Conservation (phyloP, 305 asterid genomes). For the Solanum hybrid region DNA sequence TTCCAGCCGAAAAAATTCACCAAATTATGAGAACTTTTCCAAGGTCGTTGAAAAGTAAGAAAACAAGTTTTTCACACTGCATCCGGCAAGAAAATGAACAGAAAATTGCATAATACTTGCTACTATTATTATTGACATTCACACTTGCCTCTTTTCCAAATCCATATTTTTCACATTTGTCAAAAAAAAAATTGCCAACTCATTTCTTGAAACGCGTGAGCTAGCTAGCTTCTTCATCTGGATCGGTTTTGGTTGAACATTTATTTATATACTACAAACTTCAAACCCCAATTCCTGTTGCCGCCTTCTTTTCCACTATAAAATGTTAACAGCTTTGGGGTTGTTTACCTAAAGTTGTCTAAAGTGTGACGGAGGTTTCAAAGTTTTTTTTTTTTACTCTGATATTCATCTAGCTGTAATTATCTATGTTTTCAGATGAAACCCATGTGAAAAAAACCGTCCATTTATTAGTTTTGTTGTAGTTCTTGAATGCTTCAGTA, state of each 20-base stretch:
- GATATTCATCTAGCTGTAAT: background rate
- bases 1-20: background rate
- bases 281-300: background rate
- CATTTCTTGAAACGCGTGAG: background rate
- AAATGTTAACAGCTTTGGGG: constrained; percentile 2
- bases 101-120: too few species aligned
- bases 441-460: constrained; percentile 6
- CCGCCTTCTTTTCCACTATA: background rate
- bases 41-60: background rate
- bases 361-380: constrained; percentile 26
- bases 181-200: background rate
- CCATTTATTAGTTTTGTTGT: background rate
- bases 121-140: background rate
- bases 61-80: background rate
- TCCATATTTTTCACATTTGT: background rate
- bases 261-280: background rate
- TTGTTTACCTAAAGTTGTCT: constrained; percentile 16
- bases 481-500: background rate
- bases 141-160: background rate
- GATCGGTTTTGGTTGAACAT: background rate
- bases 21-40: background rate
- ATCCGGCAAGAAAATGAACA: too few species aligned
- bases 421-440: background rate
- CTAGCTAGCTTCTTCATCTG: background rate
- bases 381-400: constrained; percentile 2